These are phyloP conservation scores for Euphrasia arctica DNA, from an alignment of 305 asterid species.

Conservation along the genomic window DNA sequence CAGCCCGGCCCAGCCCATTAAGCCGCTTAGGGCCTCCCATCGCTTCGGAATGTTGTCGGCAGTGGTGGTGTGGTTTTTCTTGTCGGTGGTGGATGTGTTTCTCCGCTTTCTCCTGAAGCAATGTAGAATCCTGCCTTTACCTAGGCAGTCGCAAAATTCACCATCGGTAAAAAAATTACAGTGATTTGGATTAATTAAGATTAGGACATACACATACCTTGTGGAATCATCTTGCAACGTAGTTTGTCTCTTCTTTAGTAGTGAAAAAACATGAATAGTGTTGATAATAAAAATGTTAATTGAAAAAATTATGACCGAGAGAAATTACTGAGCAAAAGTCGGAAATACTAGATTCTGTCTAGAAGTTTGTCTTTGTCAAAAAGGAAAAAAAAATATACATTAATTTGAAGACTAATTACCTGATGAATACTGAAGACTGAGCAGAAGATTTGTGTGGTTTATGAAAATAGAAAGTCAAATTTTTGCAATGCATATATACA, in stretches of 20 bases:
- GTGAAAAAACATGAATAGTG: neutral
- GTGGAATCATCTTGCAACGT: slow-evolving; percentile 14
- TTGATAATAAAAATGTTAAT: neutral
- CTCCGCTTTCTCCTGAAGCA: slow-evolving; percentile 29
- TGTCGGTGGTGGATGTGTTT: slow-evolving; percentile 18
- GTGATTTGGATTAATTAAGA: neutral
- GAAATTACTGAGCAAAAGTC: too few species aligned
- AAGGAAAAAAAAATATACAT: neutral
- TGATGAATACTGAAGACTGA: too few species aligned
- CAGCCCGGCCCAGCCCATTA: slow-evolving; percentile 47
- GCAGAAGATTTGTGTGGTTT: too few species aligned
- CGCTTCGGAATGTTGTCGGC: slow-evolving; percentile 29
- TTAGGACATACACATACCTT: slow-evolving; percentile 20
- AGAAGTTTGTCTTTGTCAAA: too few species aligned
- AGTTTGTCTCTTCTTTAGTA: slow-evolving; percentile 4
- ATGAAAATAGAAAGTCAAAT: too few species aligned
- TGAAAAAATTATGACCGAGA: neutral
- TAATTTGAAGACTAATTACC: neutral
- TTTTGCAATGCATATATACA: too few species aligned
- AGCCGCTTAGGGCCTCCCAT: slow-evolving; percentile 67
- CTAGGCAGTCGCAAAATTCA: too few species aligned
- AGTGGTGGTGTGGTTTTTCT: slow-evolving; percentile 11
- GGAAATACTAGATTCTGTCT: too few species aligned
- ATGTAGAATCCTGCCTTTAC: slow-evolving; percentile 15
- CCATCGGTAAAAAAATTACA: too few species aligned